Evolutionary conservation across 805 yeast genomes (phyloP), one percentile per base, ranked within the genome.

Genomic region (Candida glaebosa): DNA sequence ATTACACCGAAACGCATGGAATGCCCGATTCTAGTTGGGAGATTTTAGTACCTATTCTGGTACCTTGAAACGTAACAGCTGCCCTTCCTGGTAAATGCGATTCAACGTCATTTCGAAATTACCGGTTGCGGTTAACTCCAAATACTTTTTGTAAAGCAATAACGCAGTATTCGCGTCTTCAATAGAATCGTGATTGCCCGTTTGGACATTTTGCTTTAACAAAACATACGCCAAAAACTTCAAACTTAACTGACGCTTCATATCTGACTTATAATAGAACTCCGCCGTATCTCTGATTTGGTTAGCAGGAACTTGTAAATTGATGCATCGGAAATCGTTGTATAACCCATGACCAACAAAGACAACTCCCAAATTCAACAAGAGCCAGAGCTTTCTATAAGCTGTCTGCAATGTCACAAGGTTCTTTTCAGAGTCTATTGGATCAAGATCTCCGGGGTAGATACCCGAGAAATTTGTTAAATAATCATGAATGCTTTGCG

Each of bases 111-210:
- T 63, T 33, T 84, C 87, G 43, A 91, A 76, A 20, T 67, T 71
- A 0, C 86, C 91, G 0, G 63, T 59, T 3, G 68, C 72, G 39
- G 69, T 66, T 48, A 91, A 69, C 48, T 83, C 82, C 53, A 77
- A 61, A 55, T 87, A 91, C 53, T 79, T 81, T 46, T 79, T 77
- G 65, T 87, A 95, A 26, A 93, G 65, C 34, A 77, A 61, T 51
- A 93, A 71, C 0, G 99, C 98, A 8, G 95, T 84, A 42, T 73
- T 68, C 0, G 99, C 97, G 67, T 93, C 99, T 56, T 93, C 99
- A 34, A 93, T 89, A 1, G 98, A 91, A 58, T 95, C 98, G 62
- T 93, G 99, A 56, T 91, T 91, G 2, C 93, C 96, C 2, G 80
- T 81, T 60, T 93, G 99, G 24, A 95, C 95, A 37, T 80, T 75